These are phyloP conservation scores for Pseudopyricularia javanii DNA, from an alignment of 2,329 filamentous ascomycete species.

Conservation along the genomic window DNA sequence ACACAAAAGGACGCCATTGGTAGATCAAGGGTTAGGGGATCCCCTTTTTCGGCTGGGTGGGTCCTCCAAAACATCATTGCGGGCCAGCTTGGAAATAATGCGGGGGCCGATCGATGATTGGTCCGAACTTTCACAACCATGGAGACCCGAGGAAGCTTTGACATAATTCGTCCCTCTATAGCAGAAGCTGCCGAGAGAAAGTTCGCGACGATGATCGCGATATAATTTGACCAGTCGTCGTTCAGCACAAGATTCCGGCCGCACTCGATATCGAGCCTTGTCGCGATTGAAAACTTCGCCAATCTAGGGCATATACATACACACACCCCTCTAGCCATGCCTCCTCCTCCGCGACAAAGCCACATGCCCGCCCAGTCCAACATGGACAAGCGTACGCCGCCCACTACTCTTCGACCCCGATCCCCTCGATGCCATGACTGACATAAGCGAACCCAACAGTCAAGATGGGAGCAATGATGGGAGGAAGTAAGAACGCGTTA, in stretches of 20 bases:
- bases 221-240: neutral
- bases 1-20: too few species aligned
- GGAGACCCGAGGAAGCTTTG: neutral
- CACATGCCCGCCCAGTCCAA: slow-evolving; percentile 30
- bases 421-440: slow-evolving; percentile 9
- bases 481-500: slow-evolving; percentile 66
- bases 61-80: too few species aligned
- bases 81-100: too few species aligned
- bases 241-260: neutral
- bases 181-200: too few species aligned
- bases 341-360: slow-evolving; percentile 16
- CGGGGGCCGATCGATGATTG: too few species aligned
- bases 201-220: neutral
- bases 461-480: slow-evolving; percentile 99
- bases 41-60: too few species aligned
- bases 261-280: neutral
- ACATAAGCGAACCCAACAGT: slow-evolving; percentile 38
- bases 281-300: neutral
- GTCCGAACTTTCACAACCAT: neutral
- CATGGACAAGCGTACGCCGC: slow-evolving; percentile 38
- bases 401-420: slow-evolving; percentile 5
- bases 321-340: slow-evolving; percentile 12
- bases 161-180: too few species aligned
- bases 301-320: neutral
- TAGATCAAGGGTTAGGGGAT: too few species aligned